Conservation (phyloP, 106 monocot species). For the Dioscorea dumetorum region DNA sequence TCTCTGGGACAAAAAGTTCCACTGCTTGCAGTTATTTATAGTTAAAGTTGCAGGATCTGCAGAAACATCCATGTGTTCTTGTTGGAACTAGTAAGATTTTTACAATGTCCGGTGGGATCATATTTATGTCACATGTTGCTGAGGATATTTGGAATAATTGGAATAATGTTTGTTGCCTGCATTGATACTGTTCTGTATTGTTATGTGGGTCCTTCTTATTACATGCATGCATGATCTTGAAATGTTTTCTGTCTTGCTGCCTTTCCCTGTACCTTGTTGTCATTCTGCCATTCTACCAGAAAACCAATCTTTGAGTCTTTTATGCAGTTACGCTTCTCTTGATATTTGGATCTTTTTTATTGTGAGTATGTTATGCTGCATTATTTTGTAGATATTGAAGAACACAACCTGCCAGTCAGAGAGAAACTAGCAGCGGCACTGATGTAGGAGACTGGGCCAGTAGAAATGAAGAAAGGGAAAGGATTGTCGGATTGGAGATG, state of each 20-base stretch:
- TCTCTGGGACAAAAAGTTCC: not conserved
- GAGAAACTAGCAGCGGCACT: conserved; percentile 28
- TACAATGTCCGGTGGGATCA: not conserved
- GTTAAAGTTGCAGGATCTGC: not conserved
- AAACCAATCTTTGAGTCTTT: too few species aligned
- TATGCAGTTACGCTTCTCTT: not conserved
- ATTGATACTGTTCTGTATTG: not conserved
- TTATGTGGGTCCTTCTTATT: not conserved
- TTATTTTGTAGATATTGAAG: conserved; percentile 46
- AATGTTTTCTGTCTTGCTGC: too few species aligned
- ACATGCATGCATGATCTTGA: not conserved
- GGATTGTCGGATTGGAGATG: too few species aligned
- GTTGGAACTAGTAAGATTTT: not conserved
- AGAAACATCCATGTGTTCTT: not conserved
- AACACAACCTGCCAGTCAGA: conserved; percentile 42
- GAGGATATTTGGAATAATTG: not conserved
- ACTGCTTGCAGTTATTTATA: not conserved
- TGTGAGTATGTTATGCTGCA: not conserved
- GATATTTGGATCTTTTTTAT: not conserved
- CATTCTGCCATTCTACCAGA: too few species aligned
- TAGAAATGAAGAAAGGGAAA: not conserved
- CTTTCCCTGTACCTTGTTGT: too few species aligned
- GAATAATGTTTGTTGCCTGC: not conserved
- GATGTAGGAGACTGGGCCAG: conserved; percentile 19
- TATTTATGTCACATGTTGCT: not conserved